Conservation (phyloP, 2,329 filamentous ascomycete species). For the Fusarium albidum region DNA sequence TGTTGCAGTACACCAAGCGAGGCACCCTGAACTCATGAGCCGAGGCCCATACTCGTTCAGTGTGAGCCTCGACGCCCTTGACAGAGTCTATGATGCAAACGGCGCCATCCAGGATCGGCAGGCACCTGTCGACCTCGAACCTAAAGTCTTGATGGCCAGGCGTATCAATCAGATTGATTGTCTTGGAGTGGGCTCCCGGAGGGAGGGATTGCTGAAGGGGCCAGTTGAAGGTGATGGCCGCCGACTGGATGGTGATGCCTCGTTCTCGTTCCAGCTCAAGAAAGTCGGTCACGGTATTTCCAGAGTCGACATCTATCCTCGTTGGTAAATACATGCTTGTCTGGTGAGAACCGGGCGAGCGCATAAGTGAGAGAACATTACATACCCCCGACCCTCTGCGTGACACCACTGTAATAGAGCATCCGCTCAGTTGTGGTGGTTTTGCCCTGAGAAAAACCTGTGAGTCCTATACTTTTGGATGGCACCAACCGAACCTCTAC, state of each 20-base stretch:
- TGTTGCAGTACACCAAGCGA: conserved; percentile 79
- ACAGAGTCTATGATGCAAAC: conserved; percentile 95
- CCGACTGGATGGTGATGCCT: conserved; percentile 97
- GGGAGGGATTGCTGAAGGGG: conserved; percentile 64
- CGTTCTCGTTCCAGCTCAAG: conserved; percentile 89
- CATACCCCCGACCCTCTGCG: conserved; percentile 78
- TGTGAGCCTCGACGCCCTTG: conserved; percentile 94
- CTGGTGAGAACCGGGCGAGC: neutral
- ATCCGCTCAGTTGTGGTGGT: conserved; percentile 99
- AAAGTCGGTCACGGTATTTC: conserved; percentile 97
- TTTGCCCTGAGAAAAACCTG: conserved; percentile 69
- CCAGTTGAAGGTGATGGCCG: conserved; percentile 95
- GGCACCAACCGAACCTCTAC: no score
- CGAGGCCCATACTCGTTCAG: conserved; percentile 94
- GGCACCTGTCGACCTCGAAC: conserved; percentile 91
- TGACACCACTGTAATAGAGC: conserved; percentile 95
- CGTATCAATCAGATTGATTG: conserved; percentile 93
- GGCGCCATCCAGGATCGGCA: conserved; percentile 87
- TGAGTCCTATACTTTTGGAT: neutral
- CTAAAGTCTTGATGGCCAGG: conserved; percentile 97
- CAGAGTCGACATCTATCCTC: conserved; percentile 83
- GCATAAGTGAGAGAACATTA: neutral
- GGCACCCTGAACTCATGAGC: conserved; percentile 88
- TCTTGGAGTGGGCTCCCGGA: conserved; percentile 61
- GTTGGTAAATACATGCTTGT: conserved; percentile 8